Evolutionary conservation across 1,139 yeast genomes (phyloP), one percentile per base, ranked within the genome.

Genomic region (Geotrichum australiense): DNA sequence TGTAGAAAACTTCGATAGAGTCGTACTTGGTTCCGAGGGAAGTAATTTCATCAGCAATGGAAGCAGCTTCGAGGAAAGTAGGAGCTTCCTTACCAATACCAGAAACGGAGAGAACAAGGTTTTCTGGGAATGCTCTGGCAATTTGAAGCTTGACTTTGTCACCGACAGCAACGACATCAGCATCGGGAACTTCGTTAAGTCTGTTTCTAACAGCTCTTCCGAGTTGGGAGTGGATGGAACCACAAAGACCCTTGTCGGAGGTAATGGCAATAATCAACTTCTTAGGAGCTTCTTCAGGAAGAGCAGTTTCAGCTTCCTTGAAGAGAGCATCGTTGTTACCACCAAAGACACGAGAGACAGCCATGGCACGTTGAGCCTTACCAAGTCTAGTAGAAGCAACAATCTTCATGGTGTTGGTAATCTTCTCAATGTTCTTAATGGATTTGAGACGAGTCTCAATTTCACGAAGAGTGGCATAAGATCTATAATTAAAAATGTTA

Each of bases 351-450:
- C 94, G 80, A 39, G 97, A 84, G 43, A 86, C 76, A 56, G 75
- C 72, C 91, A 89, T 91, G 53, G 96, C 95, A 65, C 82, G 84
- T 70, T 89, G 96, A 49, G 98, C 98, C 71, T 85, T 87, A 66
- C 78, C 76, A 66, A 91, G 78, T 74, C 96, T 85, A 57, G 98
- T 91, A 36, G 97, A 89, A 41, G 98, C 98, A 60, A 91, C 98
- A 69, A 93, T 82, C 76, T 89, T 91, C 98, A 91, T 91, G 68
- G 98, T 91, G 73, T 91, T 91, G 73, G 98, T 91, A 71, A 91
- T 91, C 75, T 91, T 91, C 72, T 91, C 97, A 67, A 91, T 91
- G 77, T 91, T 91, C 76, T 89, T 91, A 67, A 91, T 91, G 53
- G 96, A 86, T 76, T 91, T 91, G 66, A 91, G 80, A 75, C 98